phyloP scores from a whole-genome alignment of 345 rosid species.

The Citrus mangshanensis region DNA sequence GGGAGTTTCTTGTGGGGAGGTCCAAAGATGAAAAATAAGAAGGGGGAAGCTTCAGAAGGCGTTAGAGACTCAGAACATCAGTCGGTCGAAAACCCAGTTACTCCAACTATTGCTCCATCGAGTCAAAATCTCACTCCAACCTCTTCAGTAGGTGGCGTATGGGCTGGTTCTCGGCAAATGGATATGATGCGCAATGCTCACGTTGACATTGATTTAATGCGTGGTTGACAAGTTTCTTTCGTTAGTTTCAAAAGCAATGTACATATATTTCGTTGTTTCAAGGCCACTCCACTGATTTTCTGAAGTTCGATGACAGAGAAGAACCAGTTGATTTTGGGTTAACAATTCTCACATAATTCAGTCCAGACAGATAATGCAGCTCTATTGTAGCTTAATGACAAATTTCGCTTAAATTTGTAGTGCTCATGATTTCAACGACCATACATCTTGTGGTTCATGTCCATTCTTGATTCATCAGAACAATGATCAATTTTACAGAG shows the following conservation, averaged over 20 bases:
- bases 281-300: conserved; percentile 14
- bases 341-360: conserved; percentile 25
- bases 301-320: conserved; percentile 14
- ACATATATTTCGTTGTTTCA: conserved; percentile 32
- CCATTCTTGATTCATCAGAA: not conserved
- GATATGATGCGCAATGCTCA: conserved; percentile 73
- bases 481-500: not conserved
- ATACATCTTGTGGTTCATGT: not conserved
- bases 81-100: conserved; percentile 34
- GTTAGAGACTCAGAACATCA: conserved; percentile 41
- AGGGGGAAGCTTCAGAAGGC: conserved; percentile 49
- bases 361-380: conserved; percentile 19
- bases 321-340: conserved; percentile 23
- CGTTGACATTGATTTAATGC: conserved; percentile 88
- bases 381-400: conserved; percentile 32
- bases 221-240: conserved; percentile 45
- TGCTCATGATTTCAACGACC: not conserved
- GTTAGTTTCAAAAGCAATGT: conserved; percentile 26
- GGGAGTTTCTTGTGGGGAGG: conserved; percentile 91
- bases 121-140: conserved; percentile 62
- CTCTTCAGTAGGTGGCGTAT: conserved; percentile 46
- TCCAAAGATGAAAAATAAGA: conserved; percentile 70
- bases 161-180: conserved; percentile 72
- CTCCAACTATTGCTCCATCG: conserved; percentile 37
- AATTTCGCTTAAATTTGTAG: conserved; percentile 8